A percentile compares a stretch with the other conserved stretches of the same genome.
Evolutionary conservation across 257 asterid genomes (phyloP).

Genomic region (Henckelia pumila): DNA sequence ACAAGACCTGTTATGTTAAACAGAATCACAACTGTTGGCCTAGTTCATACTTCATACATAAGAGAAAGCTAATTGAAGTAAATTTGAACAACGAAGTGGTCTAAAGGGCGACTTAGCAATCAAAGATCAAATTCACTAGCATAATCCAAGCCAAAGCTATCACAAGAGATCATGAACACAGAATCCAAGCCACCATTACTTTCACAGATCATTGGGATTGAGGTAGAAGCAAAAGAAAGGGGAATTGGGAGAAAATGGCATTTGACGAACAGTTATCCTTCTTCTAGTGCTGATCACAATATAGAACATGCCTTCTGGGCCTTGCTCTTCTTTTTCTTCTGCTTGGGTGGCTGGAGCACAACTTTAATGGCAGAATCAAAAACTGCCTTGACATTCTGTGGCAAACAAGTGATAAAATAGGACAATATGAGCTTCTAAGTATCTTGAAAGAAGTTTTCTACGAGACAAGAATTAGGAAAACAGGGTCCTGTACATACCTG

Average conservation of each 20-base stretch:
- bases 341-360: conserved; percentile 62
- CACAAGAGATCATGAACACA: conserved; percentile 6
- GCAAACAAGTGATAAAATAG: conserved; percentile 1
- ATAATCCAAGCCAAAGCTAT: conserved; percentile 39
- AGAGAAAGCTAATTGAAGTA: conserved; percentile 38
- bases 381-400: conserved; percentile 52
- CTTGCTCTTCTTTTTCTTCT: conserved; percentile 59
- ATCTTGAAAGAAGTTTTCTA: not conserved
- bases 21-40: conserved; percentile 39
- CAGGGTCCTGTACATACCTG: conserved; percentile 35
- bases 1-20: conserved; percentile 24
- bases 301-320: conserved; percentile 62
- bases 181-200: conserved; percentile 38
- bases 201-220: conserved; percentile 22
- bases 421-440: not conserved
- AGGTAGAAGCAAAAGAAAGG: conserved; percentile 39
- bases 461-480: conserved; percentile 2
- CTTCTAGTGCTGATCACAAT: conserved; percentile 57
- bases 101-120: conserved; percentile 38
- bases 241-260: conserved; percentile 27
- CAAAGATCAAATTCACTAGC: conserved; percentile 33
- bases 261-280: conserved; percentile 25
- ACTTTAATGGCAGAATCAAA: conserved; percentile 64
- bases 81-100: conserved; percentile 51
- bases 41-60: conserved; percentile 52